These are phyloP conservation scores for Nectriaceae sp. DNA, from an alignment of 2,329 filamentous ascomycete genomes.

Conservation along the genomic window DNA sequence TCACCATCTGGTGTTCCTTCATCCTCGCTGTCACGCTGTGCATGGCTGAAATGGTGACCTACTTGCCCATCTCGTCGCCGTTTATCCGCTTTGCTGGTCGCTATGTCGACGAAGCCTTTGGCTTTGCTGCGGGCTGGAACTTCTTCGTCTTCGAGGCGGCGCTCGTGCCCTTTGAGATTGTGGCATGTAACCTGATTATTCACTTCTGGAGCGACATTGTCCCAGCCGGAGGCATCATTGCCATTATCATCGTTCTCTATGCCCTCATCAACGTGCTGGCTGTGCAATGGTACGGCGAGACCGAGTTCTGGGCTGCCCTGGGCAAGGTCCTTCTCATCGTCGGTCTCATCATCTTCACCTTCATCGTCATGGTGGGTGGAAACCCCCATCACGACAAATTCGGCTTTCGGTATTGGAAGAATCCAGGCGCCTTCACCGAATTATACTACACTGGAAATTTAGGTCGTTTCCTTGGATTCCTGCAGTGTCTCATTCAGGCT, in stretches of 20 bases:
- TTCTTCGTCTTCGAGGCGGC: constrained; percentile 72
- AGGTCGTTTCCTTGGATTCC: constrained; percentile 74
- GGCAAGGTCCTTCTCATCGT: constrained; percentile 74
- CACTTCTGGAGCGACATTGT: constrained; percentile 64
- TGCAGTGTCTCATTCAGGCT: constrained; percentile 73
- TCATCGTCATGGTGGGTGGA: constrained; percentile 80
- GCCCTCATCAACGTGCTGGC: constrained; percentile 69
- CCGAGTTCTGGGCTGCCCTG: constrained; percentile 74
- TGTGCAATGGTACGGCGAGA: constrained; percentile 74
- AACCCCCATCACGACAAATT: constrained; percentile 73
- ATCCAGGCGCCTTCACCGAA: constrained; percentile 70
- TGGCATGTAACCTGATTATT: constrained; percentile 64
- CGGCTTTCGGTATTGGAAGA: constrained; percentile 68
- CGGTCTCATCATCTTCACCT: constrained; percentile 73
- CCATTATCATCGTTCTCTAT: constrained; percentile 50
- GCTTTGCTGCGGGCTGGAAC: constrained; percentile 73
- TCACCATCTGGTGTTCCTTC: constrained; percentile 62
- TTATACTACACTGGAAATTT: constrained; percentile 64
- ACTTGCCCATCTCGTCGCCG: constrained; percentile 73
- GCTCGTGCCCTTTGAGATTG: constrained; percentile 68
- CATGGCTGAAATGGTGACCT: constrained; percentile 77
- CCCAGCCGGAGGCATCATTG: constrained; percentile 62
- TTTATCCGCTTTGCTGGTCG: constrained; percentile 78
- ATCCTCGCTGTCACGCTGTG: constrained; percentile 61
- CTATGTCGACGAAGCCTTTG: constrained; percentile 75